Evolutionary conservation across 1,284 basidiomycete genomes (phyloP), one percentile per base, ranked within the genome.

Genomic region (Jaminaea rosea): DNA sequence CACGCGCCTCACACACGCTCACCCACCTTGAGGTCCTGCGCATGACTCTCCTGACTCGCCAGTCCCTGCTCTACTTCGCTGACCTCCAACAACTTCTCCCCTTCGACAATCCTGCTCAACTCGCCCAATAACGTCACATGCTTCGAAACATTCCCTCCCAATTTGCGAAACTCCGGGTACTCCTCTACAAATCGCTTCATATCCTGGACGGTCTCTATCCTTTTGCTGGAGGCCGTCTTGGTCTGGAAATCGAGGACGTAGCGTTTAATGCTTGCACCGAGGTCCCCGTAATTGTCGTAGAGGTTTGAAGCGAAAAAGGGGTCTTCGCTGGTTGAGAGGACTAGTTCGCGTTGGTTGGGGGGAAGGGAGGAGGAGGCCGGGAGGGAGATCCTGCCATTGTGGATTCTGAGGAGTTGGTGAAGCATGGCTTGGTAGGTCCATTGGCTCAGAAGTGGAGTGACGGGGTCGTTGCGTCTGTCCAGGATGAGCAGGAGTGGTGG

Each of bases 391-490:
- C 94, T 82, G 15, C 92, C 93, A 72, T 97, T 97, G 62, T 87
- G 84, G 54, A 98, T 94, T 0, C 88, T 88, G 9, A 98, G 77
- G 10, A 96, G 78, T 74, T 98, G 94, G 69, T 99, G 94, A 0
- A 97, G 93, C 93, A 98, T 97, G 1, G 94, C 94, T 75, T 98
- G 93, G 76, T 98, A 98, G 11, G 94, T 98, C 94, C 94, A 98
- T 75, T 96, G 94, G 1, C 88, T 88, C 26, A 99, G 79, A n/a
- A 99, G 77, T 3, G 94, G 94, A 0, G 94, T 98, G 13, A 98
- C 90, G 2, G 94, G 94, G 72, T 99, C 94, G 75, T 96, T 96
- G 58, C 93, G 79, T 51, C 94, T 82, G 77, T 99, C 94, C 11
- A 81, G 67, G 7, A 82, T 77, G 17, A 82, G 65, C 6, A 82